phyloP scores from a whole-genome alignment of 1,284 basidiomycete species.

The Pulveroboletus sp. region DNA sequence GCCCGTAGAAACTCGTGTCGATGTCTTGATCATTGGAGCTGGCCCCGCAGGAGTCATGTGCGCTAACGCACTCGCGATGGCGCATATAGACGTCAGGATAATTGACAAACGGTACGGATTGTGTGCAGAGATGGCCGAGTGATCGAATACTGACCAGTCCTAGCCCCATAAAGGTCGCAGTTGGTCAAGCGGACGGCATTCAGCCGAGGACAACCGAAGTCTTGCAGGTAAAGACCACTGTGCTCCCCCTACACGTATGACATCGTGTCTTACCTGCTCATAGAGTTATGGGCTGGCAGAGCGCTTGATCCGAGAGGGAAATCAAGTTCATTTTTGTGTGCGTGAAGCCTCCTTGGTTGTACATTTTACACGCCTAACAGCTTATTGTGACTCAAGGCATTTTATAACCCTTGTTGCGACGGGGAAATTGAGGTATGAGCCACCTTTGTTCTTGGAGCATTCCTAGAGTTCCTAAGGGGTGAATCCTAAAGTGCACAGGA shows the following conservation, averaged over 20 bases:
- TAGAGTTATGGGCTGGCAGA: slow-evolving; percentile 75
- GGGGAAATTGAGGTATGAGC: slow-evolving; percentile 61
- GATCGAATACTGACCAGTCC: neutral
- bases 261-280: neutral
- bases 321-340: slow-evolving; percentile 66
- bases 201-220: slow-evolving; percentile 78
- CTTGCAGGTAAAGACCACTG: slow-evolving; percentile 52
- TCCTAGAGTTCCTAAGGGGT: neutral
- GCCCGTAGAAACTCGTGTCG: slow-evolving; percentile 42
- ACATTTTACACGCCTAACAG: neutral
- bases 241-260: neutral
- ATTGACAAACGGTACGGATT: slow-evolving; percentile 18
- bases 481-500: slow-evolving; percentile 51
- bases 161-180: slow-evolving; percentile 56
- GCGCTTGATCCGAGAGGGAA: slow-evolving; percentile 59
- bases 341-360: slow-evolving; percentile 21
- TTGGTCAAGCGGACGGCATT: slow-evolving; percentile 78
- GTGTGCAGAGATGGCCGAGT: neutral
- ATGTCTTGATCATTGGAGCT: slow-evolving; percentile 57
- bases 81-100: slow-evolving; percentile 61
- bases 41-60: slow-evolving; percentile 64
- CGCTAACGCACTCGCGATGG: slow-evolving; percentile 59
- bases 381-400: slow-evolving; percentile 48
- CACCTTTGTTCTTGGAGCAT: neutral
- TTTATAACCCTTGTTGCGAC: slow-evolving; percentile 62